Percentiles rank a stretch among this genome's conserved stretches.
These are phyloP conservation scores for Aspergillus baeticus DNA, from an alignment of 495 filamentous ascomycete species.

Conservation along the genomic window DNA sequence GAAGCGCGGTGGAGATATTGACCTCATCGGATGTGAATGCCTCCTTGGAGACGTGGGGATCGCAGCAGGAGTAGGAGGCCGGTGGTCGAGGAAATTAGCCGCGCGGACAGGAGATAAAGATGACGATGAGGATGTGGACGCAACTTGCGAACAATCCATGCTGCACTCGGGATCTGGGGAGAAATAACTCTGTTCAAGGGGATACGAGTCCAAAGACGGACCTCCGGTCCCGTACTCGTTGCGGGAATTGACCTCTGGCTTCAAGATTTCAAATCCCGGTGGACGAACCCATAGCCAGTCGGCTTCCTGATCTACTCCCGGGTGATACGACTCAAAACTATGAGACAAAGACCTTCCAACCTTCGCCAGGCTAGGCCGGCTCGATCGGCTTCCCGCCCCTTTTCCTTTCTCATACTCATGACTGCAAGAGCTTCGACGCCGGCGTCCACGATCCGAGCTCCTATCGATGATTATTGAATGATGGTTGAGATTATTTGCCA, in stretches of 20 bases:
- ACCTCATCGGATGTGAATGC: slow-evolving; percentile 12
- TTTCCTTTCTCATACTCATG: slow-evolving; percentile 31
- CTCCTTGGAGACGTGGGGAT: slow-evolving; percentile 22
- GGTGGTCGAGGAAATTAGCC: not conserved
- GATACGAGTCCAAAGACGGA: slow-evolving; percentile 4
- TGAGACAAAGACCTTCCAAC: slow-evolving; percentile 31
- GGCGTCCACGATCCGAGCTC: slow-evolving; percentile 21
- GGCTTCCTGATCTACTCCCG: slow-evolving; percentile 1
- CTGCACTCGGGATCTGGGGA: slow-evolving; percentile 10
- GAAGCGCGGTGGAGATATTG: slow-evolving; percentile 30
- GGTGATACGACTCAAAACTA: slow-evolving; percentile 3
- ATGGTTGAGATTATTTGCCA: slow-evolving; percentile 17
- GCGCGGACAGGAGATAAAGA: not conserved
- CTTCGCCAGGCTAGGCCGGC: slow-evolving; percentile 12
- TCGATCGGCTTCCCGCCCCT: slow-evolving; percentile 15
- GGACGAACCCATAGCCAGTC: slow-evolving; percentile 4
- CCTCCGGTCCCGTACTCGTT: slow-evolving; percentile 25
- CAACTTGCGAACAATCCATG: not conserved
- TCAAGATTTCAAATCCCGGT: not conserved
- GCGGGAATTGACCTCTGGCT: slow-evolving; percentile 1
- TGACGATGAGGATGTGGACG: slow-evolving; percentile 4
- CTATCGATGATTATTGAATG: slow-evolving; percentile 24
- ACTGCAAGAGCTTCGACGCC: slow-evolving; percentile 35
- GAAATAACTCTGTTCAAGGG: slow-evolving; percentile 1
- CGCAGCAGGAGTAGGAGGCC: slow-evolving; percentile 19